Base-by-base conservation (phyloP, 2,329 filamentous ascomycete genomes). In the Diaporthe sp. region DNA sequence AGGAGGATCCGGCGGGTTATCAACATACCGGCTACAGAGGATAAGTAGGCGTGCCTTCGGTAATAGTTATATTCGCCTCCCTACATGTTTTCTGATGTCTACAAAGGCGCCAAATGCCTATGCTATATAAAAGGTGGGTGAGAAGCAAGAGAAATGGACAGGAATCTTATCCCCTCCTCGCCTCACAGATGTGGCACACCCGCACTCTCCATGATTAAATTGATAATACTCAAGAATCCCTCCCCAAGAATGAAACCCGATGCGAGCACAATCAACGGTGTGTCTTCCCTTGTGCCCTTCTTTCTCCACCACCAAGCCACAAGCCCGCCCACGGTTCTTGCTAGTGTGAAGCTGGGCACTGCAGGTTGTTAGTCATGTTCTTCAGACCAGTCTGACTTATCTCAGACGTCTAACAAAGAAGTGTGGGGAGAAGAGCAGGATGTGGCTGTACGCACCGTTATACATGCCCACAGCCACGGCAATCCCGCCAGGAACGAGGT, bases 301-400 rank as follows among this genome's bases (percentile, higher is more conserved):
- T 86, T 86, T 72, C 87, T 88, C 95, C 95, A 98, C 85, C 94
- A 97, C 89, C 94, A 95, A 78, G 91, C 92, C 39, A 90, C 79
- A 10, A 91, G 65, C 0, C 97, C 97, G 3, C 97, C 97, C 13
- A 95, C 91, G 0, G 95, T 94, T 77, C 97, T 88, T 0, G 97
- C 96, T 51, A 99, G 87, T 0, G 97, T 99, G 82, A 99, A 99
- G 0, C 95, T 98, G 0, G 97, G 97, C 0, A 96, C 95, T 70
- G 37, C 15, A 1, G 4, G 7, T 25, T 70, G 49, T 70, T 28
- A 80, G 65, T 15, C 15, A 31, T 19, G n/a, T 22, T 37, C 9
- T 1, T 22, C 31, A n/a, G 8, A 39, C 22, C 5, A 25, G 10
- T 6, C 2, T 37, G 2, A 7, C 37, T 6, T 4, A 5, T 25